Base-by-base conservation (phyloP, 352 stramenopile species). In the Halophytophthora polymorphica region DNA sequence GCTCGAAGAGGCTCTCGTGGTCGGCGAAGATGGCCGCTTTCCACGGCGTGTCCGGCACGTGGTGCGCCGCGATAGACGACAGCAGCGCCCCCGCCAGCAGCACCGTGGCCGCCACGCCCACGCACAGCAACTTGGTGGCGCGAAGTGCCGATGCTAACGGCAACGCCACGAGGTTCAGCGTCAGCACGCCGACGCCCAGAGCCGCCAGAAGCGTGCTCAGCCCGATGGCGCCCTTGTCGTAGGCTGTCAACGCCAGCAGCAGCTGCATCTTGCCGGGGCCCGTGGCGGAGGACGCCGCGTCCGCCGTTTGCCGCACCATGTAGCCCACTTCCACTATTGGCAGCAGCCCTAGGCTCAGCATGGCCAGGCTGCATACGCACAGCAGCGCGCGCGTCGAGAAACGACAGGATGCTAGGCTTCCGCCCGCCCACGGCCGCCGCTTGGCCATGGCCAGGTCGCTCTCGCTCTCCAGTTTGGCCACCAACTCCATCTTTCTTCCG, bases 1-100 rank as follows among this genome's bases (percentile, higher is more conserved):
- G 49, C 29, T 77, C 71, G 39, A 73, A 73, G 6, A 61, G 28
- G 21, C 50, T 45, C 35, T 80, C 70, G 39, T 54, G 43, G 14
- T 64, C 42, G 1, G 48, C 48, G 38, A 71, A 66, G 12, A 35
- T 35, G 7, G 61, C 56, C 3, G 66, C 39, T 12, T 34, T 58
- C 70, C 70, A 80, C 2, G 61, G 45, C 1, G 53, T 73, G n/a
- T 69, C 53, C 2, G 56, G 52, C 38, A 50, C 36, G 40, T 47
- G 38, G 17, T 52, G 43, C 1, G 62, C 44, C 15, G 58, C 53
- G 8, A 65, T 46, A 2, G 44, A 54, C 1, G 42, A 53, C 21
- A 69, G 45, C 29, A 77, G 17, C 3, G 45, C 41, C 4, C 57
- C 50, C 45, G 60, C 40, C 29, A 56, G 34, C 10, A 70, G 29